Percentiles rank a stretch among this genome's conserved stretches.
These are phyloP conservation scores for Mycena leptocephala DNA, from an alignment of 768 basidiomycete genomes.

Conservation along the genomic window DNA sequence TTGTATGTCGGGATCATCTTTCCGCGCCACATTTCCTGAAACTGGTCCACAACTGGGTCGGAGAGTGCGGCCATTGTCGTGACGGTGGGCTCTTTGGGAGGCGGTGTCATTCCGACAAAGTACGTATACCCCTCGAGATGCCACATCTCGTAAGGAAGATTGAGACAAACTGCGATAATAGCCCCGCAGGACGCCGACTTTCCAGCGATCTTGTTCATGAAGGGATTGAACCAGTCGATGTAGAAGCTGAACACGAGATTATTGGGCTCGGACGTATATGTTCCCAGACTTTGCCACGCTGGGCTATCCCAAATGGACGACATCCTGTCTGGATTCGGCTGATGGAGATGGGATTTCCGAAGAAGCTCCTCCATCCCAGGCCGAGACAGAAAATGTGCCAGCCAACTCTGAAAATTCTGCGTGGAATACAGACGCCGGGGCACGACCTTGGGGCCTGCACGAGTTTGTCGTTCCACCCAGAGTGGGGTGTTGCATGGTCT, in stretches of 20 bases:
- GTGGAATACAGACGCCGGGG: slow-evolving; percentile 22
- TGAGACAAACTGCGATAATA: slow-evolving; percentile 41
- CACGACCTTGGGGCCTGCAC: slow-evolving; percentile 12
- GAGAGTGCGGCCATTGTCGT: slow-evolving; percentile 3
- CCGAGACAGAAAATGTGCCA: slow-evolving; percentile 15
- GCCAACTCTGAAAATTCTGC: slow-evolving; percentile 19
- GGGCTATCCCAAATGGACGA: slow-evolving; percentile 23
- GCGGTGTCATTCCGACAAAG: slow-evolving; percentile 36
- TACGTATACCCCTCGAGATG: slow-evolving; percentile 35
- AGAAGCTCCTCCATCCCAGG: slow-evolving; percentile 28
- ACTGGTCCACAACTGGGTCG: slow-evolving; percentile 15
- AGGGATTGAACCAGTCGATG: slow-evolving; percentile 41
- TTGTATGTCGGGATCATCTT: slow-evolving; percentile 21
- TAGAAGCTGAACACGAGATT: slow-evolving; percentile 15
- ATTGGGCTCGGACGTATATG: slow-evolving; percentile 6
- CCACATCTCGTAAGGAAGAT: slow-evolving; percentile 40
- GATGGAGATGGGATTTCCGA: slow-evolving; percentile 2
- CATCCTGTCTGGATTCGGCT: slow-evolving; percentile 7
- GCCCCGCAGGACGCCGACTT: slow-evolving; percentile 21
- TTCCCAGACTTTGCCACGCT: slow-evolving; percentile 27
- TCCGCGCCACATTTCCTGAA: slow-evolving; percentile 24
- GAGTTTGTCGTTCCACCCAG: slow-evolving; percentile 22
- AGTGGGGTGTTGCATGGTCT: slow-evolving; percentile 12
- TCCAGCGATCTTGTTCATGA: slow-evolving; percentile 35
- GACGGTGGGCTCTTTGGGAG: slow-evolving; percentile 9